Evolutionary conservation across 2,329 filamentous ascomycete genomes (phyloP).

Genomic region (Rhynchosporium graminicola): DNA sequence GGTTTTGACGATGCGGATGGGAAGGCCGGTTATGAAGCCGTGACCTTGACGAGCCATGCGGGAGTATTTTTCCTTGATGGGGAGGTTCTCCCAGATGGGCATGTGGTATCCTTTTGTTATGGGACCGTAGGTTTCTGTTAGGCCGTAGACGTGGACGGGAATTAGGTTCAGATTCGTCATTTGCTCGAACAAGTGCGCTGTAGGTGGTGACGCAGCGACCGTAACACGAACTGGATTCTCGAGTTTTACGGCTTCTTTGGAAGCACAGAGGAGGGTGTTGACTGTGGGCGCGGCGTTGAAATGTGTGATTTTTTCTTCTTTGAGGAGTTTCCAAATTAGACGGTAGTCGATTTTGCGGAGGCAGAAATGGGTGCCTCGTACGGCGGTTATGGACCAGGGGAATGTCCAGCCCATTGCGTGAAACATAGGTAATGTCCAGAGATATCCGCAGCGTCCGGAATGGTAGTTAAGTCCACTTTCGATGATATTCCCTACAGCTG

Average conservation of each 20-base stretch:
- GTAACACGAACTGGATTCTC: constrained; percentile 77
- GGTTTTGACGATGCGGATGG: constrained; percentile 78
- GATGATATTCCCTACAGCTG: constrained; percentile 79
- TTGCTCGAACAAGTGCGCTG: constrained; percentile 85
- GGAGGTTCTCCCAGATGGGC: constrained; percentile 78
- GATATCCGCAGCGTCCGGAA: constrained; percentile 71
- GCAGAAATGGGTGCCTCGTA: constrained; percentile 92
- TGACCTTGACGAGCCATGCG: constrained; percentile 95
- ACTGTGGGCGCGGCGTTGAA: constrained; percentile 97
- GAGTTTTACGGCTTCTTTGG: constrained; percentile 71
- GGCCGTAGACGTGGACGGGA: constrained; percentile 91
- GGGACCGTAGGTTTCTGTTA: constrained; percentile 89
- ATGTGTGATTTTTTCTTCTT: constrained; percentile 85
- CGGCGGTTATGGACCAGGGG: constrained; percentile 90
- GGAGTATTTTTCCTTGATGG: constrained; percentile 74
- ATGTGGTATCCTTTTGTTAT: constrained; percentile 92
- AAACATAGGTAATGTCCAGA: constrained; percentile 92
- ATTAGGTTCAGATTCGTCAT: constrained; percentile 81
- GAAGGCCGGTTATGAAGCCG: constrained; percentile 81
- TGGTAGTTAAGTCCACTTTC: constrained; percentile 81
- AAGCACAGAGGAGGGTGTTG: constrained; percentile 86
- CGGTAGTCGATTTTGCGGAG: constrained; percentile 94
- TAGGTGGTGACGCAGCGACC: constrained; percentile 89
- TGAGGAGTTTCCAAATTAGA: constrained; percentile 86
- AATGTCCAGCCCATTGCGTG: constrained; percentile 68